These are phyloP conservation scores for Nannochloropsis salina DNA, from an alignment of 108 stramenopile genomes.

Conservation along the genomic window DNA sequence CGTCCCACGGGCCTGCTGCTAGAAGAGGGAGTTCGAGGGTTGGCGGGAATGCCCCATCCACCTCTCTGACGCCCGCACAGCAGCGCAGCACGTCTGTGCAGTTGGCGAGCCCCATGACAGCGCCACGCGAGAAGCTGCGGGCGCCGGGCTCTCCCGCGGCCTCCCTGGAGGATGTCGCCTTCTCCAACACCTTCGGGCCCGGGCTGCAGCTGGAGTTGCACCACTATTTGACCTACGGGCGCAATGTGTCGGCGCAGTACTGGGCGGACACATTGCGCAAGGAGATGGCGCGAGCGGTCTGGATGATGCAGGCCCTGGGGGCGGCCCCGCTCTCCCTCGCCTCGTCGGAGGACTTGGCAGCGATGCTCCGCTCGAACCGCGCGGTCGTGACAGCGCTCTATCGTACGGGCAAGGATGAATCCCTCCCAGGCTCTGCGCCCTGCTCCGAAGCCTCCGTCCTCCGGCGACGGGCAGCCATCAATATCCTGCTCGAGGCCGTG, in stretches of 20 bases:
- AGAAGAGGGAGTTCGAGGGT: too few relatives aligned
- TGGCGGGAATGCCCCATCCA: not conserved
- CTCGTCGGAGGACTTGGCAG: not conserved
- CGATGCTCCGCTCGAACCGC: not conserved
- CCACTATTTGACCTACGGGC: not conserved
- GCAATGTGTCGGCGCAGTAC: not conserved
- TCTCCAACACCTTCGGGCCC: not conserved
- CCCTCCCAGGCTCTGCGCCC: not conserved
- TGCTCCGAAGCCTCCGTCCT: not conserved
- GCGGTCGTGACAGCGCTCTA: not conserved
- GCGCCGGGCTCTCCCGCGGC: not conserved
- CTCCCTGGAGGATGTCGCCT: constrained; percentile 14
- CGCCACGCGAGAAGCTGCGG: not conserved
- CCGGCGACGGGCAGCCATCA: constrained; percentile 1
- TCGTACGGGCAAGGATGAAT: constrained; percentile 3
- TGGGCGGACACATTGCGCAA: not conserved
- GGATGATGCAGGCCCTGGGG: not conserved
- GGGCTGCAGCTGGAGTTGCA: not conserved
- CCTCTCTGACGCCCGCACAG: not conserved
- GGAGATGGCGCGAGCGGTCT: not conserved
- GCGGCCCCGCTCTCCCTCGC: not conserved
- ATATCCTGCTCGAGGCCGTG: constrained; percentile 1
- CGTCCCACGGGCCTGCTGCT: too few relatives aligned
- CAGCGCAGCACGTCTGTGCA: constrained; percentile 1
- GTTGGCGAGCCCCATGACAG: not conserved